phyloP scores from a whole-genome alignment of 768 basidiomycete species.

The Tricholoma sp. region DNA sequence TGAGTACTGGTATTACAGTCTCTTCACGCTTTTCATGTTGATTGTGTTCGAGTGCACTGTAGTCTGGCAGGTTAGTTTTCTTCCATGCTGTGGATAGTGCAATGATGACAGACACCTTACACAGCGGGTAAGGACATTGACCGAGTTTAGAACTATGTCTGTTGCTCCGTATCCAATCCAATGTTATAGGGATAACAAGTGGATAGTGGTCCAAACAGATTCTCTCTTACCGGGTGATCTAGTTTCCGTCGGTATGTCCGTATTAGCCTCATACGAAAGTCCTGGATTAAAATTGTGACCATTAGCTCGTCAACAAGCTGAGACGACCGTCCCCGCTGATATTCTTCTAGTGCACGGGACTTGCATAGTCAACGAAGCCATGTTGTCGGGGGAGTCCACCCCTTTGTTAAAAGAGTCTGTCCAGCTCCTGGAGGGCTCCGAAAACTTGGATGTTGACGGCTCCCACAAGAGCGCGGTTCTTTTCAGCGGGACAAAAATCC shows the following conservation, averaged over 20 bases:
- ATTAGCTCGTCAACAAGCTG: conserved; percentile 61
- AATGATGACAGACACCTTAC: conserved; percentile 3
- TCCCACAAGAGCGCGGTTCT: conserved; percentile 83
- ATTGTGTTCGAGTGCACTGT: conserved; percentile 98
- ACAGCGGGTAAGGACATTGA: conserved; percentile 88
- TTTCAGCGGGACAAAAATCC: conserved; percentile 95
- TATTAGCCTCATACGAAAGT: neutral
- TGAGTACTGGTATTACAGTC: conserved; percentile 98
- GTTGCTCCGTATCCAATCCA: conserved; percentile 86
- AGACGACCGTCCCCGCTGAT: conserved; percentile 91
- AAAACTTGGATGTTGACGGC: conserved; percentile 80
- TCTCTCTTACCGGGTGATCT: conserved; percentile 90
- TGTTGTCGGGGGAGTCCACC: conserved; percentile 98
- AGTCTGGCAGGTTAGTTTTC: conserved; percentile 82
- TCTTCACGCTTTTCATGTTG: conserved; percentile 98
- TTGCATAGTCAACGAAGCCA: conserved; percentile 97
- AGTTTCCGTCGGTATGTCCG: conserved; percentile 61
- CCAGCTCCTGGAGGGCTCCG: conserved; percentile 69
- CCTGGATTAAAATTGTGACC: conserved; percentile 1
- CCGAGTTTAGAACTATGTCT: conserved; percentile 96
- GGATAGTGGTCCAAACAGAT: conserved; percentile 79
- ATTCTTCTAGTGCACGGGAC: conserved; percentile 89
- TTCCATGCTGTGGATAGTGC: neutral
- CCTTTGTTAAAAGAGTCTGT: conserved; percentile 95
- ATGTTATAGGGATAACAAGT: conserved; percentile 73